These are phyloP conservation scores for Myxozyma neglecta DNA, from an alignment of 805 yeast species.

Conservation along the genomic window DNA sequence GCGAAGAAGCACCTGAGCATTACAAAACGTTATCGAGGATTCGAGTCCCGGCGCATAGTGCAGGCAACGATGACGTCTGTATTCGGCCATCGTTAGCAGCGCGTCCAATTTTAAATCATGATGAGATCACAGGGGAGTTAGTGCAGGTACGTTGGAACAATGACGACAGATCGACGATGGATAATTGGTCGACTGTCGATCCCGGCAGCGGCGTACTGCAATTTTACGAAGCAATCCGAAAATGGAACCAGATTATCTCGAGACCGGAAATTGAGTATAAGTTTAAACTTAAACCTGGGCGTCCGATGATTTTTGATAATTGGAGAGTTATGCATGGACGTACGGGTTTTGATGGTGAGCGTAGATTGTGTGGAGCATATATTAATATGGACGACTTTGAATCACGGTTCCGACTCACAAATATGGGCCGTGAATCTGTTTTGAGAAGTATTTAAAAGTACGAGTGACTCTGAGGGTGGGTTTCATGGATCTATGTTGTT, in stretches of 20 bases:
- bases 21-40: constrained; percentile 51
- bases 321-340: constrained; percentile 74
- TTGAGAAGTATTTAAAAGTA: constrained; percentile 6
- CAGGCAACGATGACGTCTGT: constrained; percentile 65
- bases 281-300: constrained; percentile 62
- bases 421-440: constrained; percentile 50
- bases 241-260: constrained; percentile 57
- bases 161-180: constrained; percentile 65
- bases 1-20: constrained; percentile 50
- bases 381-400: constrained; percentile 66
- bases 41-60: constrained; percentile 69
- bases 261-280: constrained; percentile 53
- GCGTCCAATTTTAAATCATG: constrained; percentile 57
- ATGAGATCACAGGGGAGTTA: constrained; percentile 49
- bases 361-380: constrained; percentile 74
- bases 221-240: constrained; percentile 57
- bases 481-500: not conserved
- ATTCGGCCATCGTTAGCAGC: constrained; percentile 57
- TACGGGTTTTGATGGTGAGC: constrained; percentile 62
- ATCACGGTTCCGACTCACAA: constrained; percentile 48
- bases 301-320: constrained; percentile 65
- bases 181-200: constrained; percentile 46
- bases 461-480: not conserved
- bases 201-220: constrained; percentile 46
- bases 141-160: constrained; percentile 71